Percentiles rank a stretch among this genome's conserved stretches.
Evolutionary conservation across 768 basidiomycete species (phyloP).

Genomic region (Trichaptum fuscoviolaceum): DNA sequence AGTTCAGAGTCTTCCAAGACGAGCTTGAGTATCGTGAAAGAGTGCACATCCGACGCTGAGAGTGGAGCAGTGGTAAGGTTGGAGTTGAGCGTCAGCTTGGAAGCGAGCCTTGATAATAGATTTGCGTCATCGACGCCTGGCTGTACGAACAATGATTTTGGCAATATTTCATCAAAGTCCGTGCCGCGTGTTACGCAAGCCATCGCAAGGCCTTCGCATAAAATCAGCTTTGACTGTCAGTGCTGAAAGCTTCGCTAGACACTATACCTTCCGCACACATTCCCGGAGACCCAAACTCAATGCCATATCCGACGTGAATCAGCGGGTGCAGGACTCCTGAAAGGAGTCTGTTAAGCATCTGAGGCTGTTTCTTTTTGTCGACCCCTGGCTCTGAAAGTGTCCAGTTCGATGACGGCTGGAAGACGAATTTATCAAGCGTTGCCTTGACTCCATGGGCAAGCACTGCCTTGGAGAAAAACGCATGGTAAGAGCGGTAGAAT

Average conservation of each 20-base stretch:
- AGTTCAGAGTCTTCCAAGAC: conserved; percentile 42
- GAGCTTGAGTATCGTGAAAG: conserved; percentile 48
- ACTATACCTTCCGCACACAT: conserved; percentile 54
- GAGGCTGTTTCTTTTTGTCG: conserved; percentile 29
- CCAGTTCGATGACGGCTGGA: conserved; percentile 19
- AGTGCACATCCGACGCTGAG: conserved; percentile 34
- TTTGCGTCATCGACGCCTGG: background rate
- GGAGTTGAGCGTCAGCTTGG: conserved; percentile 11
- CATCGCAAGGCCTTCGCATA: conserved; percentile 47
- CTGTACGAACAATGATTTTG: conserved; percentile 19
- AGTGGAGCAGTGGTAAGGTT: conserved; percentile 3
- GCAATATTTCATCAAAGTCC: conserved; percentile 30
- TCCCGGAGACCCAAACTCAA: conserved; percentile 57
- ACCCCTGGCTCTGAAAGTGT: background rate
- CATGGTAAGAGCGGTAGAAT: conserved; percentile 53
- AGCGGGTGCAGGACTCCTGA: conserved; percentile 58
- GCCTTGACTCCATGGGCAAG: conserved; percentile 37
- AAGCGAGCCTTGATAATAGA: conserved; percentile 22
- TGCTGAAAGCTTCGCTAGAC: background rate
- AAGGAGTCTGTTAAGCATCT: conserved; percentile 54
- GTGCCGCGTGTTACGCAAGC: conserved; percentile 40
- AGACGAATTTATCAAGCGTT: conserved; percentile 57
- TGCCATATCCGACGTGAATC: conserved; percentile 58
- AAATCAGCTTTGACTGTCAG: background rate
- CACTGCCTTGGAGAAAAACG: conserved; percentile 43